Percentiles rank a stretch among this genome's conserved stretches.
Evolutionary conservation across 2,329 filamentous ascomycete genomes (phyloP).

Genomic region (Botryotinia narcissicola): DNA sequence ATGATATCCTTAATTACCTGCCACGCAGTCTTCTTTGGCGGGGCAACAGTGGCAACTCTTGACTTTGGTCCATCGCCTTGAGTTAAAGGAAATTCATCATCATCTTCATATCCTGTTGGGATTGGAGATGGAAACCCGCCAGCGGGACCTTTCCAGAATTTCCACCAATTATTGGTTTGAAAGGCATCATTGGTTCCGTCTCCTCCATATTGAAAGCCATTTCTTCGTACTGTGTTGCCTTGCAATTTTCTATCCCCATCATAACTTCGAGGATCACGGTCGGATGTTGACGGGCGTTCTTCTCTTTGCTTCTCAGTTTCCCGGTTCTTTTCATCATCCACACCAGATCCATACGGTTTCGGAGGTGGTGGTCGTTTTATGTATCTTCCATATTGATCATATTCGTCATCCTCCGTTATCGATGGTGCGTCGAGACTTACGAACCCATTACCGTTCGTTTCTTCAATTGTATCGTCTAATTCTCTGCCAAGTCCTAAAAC

Average conservation of each 20-base stretch:
- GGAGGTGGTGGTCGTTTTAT: conserved; percentile 15
- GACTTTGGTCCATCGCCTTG: conserved; percentile 34
- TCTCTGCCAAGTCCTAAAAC: conserved; percentile 49
- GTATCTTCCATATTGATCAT: conserved; percentile 37
- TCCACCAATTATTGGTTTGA: conserved; percentile 48
- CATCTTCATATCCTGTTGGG: conserved; percentile 53
- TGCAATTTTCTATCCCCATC: conserved; percentile 21
- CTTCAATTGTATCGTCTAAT: conserved; percentile 52
- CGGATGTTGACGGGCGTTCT: conserved; percentile 18
- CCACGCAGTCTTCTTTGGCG: conserved; percentile 49
- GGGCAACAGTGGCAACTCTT: conserved; percentile 20
- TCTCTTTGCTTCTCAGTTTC: conserved; percentile 17
- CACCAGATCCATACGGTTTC: conserved; percentile 28
- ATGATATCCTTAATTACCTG: conserved; percentile 50
- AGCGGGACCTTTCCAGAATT: conserved; percentile 63
- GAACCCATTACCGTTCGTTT: conserved; percentile 50
- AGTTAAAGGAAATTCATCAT: conserved; percentile 43
- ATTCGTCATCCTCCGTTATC: conserved; percentile 31
- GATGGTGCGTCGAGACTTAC: conserved; percentile 30
- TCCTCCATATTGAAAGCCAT: conserved; percentile 25
- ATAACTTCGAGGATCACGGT: background rate
- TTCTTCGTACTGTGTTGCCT: conserved; percentile 31
- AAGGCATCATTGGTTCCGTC: conserved; percentile 27
- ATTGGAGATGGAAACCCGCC: conserved; percentile 61
- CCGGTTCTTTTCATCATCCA: conserved; percentile 26